Base-by-base conservation (phyloP, 2,329 filamentous ascomycete species). In the Aspergillus tamarii region DNA sequence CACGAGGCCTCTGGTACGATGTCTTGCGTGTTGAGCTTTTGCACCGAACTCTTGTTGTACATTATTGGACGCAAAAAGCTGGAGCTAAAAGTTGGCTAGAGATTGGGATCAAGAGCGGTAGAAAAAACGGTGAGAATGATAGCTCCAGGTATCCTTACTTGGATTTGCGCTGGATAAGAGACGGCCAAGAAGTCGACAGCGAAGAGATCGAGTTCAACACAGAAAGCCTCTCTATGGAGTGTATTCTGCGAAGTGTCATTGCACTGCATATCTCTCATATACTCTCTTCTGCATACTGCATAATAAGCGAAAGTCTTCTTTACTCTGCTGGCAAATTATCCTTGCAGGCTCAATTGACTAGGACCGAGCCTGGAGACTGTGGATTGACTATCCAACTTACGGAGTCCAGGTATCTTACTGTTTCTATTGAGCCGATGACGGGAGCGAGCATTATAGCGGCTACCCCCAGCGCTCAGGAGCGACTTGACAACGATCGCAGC, bases 81-180 rank as follows among this genome's bases (percentile, higher is more conserved):
- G 87, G 87, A 0, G 84, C 86, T 19, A 97, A 96, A 81, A 96
- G 89, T 75, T 99, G 95, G 94, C 84, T 99, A 55, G 89, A 98
- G 67, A 83, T 99, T 57, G 94, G 93, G 11, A 87, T 97, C 41
- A 78, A 75, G 57, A 72, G 73, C 50, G 74, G 76, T 34, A 63
- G 64, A 52, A 60, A 52, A 55, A 48, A 28, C 34, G 14, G 56
- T 21, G 50, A 59, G 43, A 59, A 61, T 36, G 62, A 68, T 55
- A 61, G 45, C 30, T 50, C 67, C 21, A 67, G 70, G 28, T 64
- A 74, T 19, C 73, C 81, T 10, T 73, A 69, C 61, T 69, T 84
- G 45, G 75, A 75, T 30, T 62, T 83, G 61, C 89, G 92, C 67
- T 99, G 95, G 94, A 93, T 96, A 76, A 88, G 92, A 62, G 89